Evolutionary conservation across 805 yeast genomes (phyloP).

Genomic region (Candida koratica): DNA sequence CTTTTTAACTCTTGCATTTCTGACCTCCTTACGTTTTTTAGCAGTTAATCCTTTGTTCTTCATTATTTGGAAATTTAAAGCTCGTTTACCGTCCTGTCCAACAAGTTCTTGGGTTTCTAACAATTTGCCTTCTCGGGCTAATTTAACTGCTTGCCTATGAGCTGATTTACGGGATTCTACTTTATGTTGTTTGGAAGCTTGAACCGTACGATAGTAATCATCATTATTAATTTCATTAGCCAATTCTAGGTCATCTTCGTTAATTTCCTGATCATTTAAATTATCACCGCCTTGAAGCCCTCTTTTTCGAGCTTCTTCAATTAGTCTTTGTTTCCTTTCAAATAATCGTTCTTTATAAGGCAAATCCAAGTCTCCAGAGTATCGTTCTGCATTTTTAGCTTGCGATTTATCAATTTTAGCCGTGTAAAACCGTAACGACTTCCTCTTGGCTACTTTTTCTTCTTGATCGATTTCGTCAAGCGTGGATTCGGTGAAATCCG

Average conservation of each 20-base stretch:
- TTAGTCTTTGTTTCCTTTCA: slow-evolving; percentile 82
- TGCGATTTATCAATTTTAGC: slow-evolving; percentile 89
- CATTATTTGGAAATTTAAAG: slow-evolving; percentile 87
- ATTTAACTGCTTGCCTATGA: slow-evolving; percentile 67
- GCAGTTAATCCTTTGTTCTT: slow-evolving; percentile 97
- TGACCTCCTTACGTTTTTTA: slow-evolving; percentile 85
- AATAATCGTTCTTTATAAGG: slow-evolving; percentile 88
- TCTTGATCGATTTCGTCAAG: slow-evolving; percentile 81
- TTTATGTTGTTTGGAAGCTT: slow-evolving; percentile 43
- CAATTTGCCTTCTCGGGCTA: slow-evolving; percentile 81
- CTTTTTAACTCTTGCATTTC: slow-evolving; percentile 97
- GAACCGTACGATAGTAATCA: slow-evolving; percentile 57
- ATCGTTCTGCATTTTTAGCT: slow-evolving; percentile 43
- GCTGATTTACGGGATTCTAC: slow-evolving; percentile 56
- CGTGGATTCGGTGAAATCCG: slow-evolving; percentile 62
- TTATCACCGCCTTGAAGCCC: slow-evolving; percentile 53
- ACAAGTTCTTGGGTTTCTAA: slow-evolving; percentile 64
- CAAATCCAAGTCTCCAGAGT: slow-evolving; percentile 82
- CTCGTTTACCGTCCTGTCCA: slow-evolving; percentile 87
- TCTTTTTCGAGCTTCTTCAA: slow-evolving; percentile 84
- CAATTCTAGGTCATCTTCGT: slow-evolving; percentile 42
- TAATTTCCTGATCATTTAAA: slow-evolving; percentile 48
- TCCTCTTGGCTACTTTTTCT: slow-evolving; percentile 77
- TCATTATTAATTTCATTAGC: slow-evolving; percentile 47
- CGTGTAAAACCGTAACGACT: slow-evolving; percentile 89